Percentiles rank a stretch among this genome's conserved stretches.
phyloP scores from a whole-genome alignment of 2,329 filamentous ascomycete species.

The Diplodia intermedia region DNA sequence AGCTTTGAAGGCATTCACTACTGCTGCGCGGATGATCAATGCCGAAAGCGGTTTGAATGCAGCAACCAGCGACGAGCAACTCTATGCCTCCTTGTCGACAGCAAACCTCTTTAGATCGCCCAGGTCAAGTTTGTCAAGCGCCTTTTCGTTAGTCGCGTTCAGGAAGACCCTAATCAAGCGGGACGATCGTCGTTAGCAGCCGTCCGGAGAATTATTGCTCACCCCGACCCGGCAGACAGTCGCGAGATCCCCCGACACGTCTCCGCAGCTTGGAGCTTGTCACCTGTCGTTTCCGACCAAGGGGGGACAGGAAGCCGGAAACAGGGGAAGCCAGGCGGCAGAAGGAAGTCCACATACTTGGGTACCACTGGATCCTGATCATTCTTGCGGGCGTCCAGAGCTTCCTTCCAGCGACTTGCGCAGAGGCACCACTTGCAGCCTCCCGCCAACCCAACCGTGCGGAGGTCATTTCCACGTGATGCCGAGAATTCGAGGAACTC shows the following conservation, averaged over 20 bases:
- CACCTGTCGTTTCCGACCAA: not conserved
- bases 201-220: not conserved
- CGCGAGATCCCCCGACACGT: no score
- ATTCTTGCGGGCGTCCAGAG: constrained; percentile 60
- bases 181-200: not conserved
- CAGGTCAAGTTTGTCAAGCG: constrained; percentile 56
- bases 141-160: constrained; percentile 61
- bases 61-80: not conserved
- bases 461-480: constrained; percentile 65
- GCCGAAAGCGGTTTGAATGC: not conserved
- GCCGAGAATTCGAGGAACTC: constrained; percentile 69
- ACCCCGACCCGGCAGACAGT: not conserved
- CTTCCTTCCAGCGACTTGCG: constrained; percentile 66
- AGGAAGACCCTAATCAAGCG: constrained; percentile 52
- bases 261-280: not conserved
- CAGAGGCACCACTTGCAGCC: constrained; percentile 71
- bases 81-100: constrained; percentile 46
- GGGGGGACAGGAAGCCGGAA: not conserved
- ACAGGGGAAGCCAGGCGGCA: not conserved
- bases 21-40: not conserved
- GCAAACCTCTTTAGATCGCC: constrained; percentile 60
- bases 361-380: constrained; percentile 57
- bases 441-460: constrained; percentile 60
- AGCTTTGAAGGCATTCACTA: no score
- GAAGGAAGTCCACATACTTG: constrained; percentile 38